Conservation (phyloP, 805 yeast genomes). For the Vanderwaltozyma yarrowii region DNA sequence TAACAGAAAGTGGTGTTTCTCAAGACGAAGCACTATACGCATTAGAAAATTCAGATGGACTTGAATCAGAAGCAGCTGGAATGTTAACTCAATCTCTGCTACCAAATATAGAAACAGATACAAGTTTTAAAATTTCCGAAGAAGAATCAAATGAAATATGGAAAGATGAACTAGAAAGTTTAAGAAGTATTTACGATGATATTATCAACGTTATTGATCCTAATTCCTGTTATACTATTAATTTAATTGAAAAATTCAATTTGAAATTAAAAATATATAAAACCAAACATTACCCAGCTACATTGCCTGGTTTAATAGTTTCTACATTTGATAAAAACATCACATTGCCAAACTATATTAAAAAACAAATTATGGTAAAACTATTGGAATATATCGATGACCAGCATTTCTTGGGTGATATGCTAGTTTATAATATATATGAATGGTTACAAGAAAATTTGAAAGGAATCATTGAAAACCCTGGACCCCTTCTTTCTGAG, state of each 20-base stretch:
- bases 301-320: conserved; percentile 60
- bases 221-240: conserved; percentile 23
- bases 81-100: conserved; percentile 34
- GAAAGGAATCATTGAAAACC: conserved; percentile 49
- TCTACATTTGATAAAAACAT: conserved; percentile 32
- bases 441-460: conserved; percentile 72
- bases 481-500: conserved; percentile 50
- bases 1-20: conserved; percentile 62
- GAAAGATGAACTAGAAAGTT: conserved; percentile 66
- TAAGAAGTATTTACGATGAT: conserved; percentile 50
- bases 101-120: conserved; percentile 9
- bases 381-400: conserved; percentile 36
- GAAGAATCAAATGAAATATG: conserved; percentile 41
- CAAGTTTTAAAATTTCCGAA: conserved; percentile 7
- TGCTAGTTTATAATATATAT: conserved; percentile 53
- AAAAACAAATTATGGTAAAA: conserved; percentile 42
- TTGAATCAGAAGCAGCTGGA: conserved; percentile 44
- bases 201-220: conserved; percentile 27
- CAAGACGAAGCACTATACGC: conserved; percentile 48
- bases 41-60: conserved; percentile 31
- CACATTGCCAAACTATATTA: conserved; percentile 61
- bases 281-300: conserved; percentile 49
- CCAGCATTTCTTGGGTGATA: conserved; percentile 50
- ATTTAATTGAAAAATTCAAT: conserved; percentile 27
- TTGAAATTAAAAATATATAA: conserved; percentile 33